Evolutionary conservation across 331 rosid genomes (phyloP), one percentile per base, ranked within the genome.

Genomic region (Malus hybrid): DNA sequence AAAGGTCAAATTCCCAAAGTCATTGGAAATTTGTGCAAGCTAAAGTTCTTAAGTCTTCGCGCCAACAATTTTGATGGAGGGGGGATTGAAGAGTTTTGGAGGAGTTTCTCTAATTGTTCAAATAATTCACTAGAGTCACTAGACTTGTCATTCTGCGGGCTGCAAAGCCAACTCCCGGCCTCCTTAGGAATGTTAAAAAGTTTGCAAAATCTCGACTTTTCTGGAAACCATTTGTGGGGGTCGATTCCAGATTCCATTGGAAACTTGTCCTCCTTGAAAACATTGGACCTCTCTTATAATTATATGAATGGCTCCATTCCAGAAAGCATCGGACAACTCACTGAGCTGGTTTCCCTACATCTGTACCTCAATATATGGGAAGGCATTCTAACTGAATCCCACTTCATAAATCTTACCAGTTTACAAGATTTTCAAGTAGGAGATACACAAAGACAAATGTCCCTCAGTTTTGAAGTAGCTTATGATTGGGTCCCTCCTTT

Each of bases 401-500:
- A 69, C 9, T 48, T 69, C 3, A 48, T 1, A 8, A 69, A 69
- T 69, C 52, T 66, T 28, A 19, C 70, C 1, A 53, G 46, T 44
- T 63, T 78, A 11, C 13, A 64, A 56, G 39, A 32, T 48, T 13
- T 73, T 15, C 2, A 32, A 6, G 10, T 72, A 14, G 36, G 58
- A 2, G 30, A 53, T 5, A 24, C n/a, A 3, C 10, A 56, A 42
- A 0, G 48, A 60, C 63, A 70, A 6, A 33, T 44, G 14, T 58
- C 79, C 48, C 80, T 75, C 10, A 29, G n/a, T 61, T 61, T 80
- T 18, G 20, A 80, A 2, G 72, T 36, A 8, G 0, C 61, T 26
- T 3, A 34, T 66, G 70, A 24, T 0, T 69, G 73, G 73, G 4
- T 69, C 2, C 79, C 83, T n/a, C 68, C 68, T 34, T 80, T 80